phyloP scores from a whole-genome alignment of 495 filamentous ascomycete species.

The Neurospora hispaniola region DNA sequence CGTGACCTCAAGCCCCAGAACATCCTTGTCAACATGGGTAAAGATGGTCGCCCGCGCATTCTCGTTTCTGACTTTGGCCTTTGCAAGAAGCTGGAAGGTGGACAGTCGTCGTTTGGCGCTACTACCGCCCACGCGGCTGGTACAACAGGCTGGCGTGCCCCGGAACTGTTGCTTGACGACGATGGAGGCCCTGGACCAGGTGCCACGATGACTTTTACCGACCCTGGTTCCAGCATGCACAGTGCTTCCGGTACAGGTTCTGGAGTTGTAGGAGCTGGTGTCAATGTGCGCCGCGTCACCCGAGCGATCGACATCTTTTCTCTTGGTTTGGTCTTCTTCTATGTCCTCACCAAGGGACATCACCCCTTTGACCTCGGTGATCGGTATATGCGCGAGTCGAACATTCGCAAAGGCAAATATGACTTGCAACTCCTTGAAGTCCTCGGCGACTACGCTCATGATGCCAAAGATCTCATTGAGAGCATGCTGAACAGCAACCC shows the following conservation, averaged over 20 bases:
- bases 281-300: constrained; percentile 59
- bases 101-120: constrained; percentile 86
- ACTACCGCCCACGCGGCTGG: constrained; percentile 90
- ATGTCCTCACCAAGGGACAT: constrained; percentile 79
- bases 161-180: constrained; percentile 82
- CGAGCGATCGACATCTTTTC: constrained; percentile 96
- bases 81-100: constrained; percentile 95
- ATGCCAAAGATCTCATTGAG: constrained; percentile 74
- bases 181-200: constrained; percentile 27
- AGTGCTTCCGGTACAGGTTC: constrained; percentile 32
- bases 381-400: constrained; percentile 88
- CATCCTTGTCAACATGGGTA: constrained; percentile 63
- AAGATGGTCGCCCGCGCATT: constrained; percentile 56
- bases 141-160: constrained; percentile 91
- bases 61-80: constrained; percentile 96
- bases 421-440: constrained; percentile 59
- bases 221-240: constrained; percentile 31
- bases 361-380: constrained; percentile 93
- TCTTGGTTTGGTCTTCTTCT: constrained; percentile 91
- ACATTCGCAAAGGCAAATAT: constrained; percentile 80
- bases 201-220: constrained; percentile 20
- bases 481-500: constrained; percentile 73
- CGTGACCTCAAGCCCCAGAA: constrained; percentile 97
- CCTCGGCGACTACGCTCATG: constrained; percentile 71
- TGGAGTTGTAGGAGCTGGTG: constrained; percentile 28